These are phyloP conservation scores for Calocybe cyanea DNA, from an alignment of 768 basidiomycete species.

Conservation along the genomic window DNA sequence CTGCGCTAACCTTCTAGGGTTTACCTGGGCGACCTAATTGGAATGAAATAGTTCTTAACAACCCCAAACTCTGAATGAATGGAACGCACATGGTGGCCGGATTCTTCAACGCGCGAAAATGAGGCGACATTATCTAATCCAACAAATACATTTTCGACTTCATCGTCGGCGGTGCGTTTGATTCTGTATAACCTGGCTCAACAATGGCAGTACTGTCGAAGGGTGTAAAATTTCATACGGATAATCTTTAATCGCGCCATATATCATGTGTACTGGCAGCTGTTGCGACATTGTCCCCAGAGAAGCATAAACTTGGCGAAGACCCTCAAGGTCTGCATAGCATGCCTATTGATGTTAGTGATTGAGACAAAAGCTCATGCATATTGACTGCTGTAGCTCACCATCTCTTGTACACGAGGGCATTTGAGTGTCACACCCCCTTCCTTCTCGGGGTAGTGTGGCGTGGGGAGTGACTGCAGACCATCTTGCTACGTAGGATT, in stretches of 20 bases:
- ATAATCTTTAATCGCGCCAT: conserved; percentile 44
- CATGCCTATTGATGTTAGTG: conserved; percentile 31
- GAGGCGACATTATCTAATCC: conserved; percentile 34
- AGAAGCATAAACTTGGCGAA: conserved; percentile 28
- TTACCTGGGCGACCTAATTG: conserved; percentile 22
- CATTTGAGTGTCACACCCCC: conserved; percentile 52
- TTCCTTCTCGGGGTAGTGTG: conserved; percentile 36
- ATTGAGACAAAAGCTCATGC: no score
- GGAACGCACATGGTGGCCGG: conserved; percentile 38
- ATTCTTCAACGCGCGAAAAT: conserved; percentile 30
- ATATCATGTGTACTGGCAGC: conserved; percentile 42
- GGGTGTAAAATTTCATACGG: no score
- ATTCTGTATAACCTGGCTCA: conserved; percentile 29
- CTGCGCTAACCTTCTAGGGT: conserved; percentile 27
- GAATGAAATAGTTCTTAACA: neutral
- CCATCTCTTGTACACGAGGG: conserved; percentile 42
- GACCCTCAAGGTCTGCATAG: conserved; percentile 36
- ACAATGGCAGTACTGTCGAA: no score
- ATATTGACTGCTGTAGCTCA: no score
- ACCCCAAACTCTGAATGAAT: no score
- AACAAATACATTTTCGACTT: conserved; percentile 30
- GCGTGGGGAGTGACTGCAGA: conserved; percentile 37
- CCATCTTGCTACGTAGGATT: conserved; percentile 37
- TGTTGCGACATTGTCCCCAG: conserved; percentile 28
- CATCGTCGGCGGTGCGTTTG: conserved; percentile 30